Conservation (phyloP, 2,329 filamentous ascomycete species). For the Phaeosphaeria sp. region DNA sequence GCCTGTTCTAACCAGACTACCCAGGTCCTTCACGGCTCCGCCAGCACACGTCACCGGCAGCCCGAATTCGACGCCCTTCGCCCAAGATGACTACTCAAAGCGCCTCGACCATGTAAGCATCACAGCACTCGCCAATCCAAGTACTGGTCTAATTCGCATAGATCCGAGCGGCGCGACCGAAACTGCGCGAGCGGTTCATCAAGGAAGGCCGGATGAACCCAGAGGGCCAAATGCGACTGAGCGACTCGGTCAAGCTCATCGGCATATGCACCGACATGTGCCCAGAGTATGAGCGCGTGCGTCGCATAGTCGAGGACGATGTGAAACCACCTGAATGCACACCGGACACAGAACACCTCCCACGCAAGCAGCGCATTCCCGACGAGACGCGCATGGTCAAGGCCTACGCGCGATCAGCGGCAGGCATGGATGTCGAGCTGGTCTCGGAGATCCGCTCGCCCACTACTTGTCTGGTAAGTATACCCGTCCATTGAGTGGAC, state of each 20-base stretch:
- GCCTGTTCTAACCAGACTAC: conserved; percentile 25
- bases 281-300: conserved; percentile 67
- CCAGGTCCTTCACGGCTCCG: conserved; percentile 13
- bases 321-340: conserved; percentile 65
- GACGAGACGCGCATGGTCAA: conserved; percentile 67
- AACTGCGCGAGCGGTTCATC: conserved; percentile 49
- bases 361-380: conserved; percentile 45
- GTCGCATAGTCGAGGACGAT: conserved; percentile 67
- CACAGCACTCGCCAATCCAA: not conserved
- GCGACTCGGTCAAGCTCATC: conserved; percentile 66
- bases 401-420: conserved; percentile 67
- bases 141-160: conserved; percentile 18
- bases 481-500: conserved; percentile 15
- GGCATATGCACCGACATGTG: conserved; percentile 70
- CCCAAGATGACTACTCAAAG: conserved; percentile 29
- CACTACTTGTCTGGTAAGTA: conserved; percentile 47
- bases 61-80: conserved; percentile 30
- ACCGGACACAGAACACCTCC: conserved; percentile 42
- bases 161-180: conserved; percentile 50
- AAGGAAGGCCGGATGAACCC: conserved; percentile 53
- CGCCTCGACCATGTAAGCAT: conserved; percentile 34
- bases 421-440: conserved; percentile 67
- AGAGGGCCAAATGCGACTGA: conserved; percentile 63
- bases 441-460: conserved; percentile 70
- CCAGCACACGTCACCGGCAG: conserved; percentile 7